These are phyloP conservation scores for Groenewaldozyma sp. DNA, from an alignment of 1,139 yeast genomes.

Conservation along the genomic window DNA sequence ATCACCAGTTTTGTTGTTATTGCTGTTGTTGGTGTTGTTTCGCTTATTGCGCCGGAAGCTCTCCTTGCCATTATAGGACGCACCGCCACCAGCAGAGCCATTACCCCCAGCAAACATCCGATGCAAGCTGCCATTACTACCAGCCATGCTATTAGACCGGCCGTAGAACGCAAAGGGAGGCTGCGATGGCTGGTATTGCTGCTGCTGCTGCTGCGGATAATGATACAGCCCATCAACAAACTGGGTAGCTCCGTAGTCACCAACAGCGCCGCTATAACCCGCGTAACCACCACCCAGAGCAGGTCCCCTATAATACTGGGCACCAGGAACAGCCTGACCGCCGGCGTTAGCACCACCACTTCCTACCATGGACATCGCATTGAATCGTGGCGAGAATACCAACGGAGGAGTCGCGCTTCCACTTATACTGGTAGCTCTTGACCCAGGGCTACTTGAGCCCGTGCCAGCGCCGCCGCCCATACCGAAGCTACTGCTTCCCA, in stretches of 20 bases:
- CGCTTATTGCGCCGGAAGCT: too few species aligned
- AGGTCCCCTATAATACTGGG: constrained; percentile 41
- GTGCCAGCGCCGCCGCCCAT: background rate
- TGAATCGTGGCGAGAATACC: background rate
- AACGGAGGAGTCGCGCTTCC: constrained; percentile 1
- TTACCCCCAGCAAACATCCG: too few species aligned
- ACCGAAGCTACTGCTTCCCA: background rate
- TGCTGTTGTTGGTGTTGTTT: constrained; percentile 7
- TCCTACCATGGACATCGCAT: too few species aligned
- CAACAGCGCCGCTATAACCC: constrained; percentile 28
- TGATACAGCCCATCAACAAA: too few species aligned
- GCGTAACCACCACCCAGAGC: too few species aligned
- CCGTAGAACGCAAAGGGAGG: too few species aligned
- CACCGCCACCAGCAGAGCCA: too few species aligned
- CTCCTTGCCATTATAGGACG: too few species aligned
- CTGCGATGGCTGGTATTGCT: constrained; percentile 2
- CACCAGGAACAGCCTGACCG: too few species aligned
- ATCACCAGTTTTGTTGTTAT: constrained; percentile 43
- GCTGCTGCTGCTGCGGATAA: constrained; percentile 4
- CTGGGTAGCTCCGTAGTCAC: too few species aligned
- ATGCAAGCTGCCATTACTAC: background rate
- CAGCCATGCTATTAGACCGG: too few species aligned
- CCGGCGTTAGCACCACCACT: too few species aligned
- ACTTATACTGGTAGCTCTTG: constrained; percentile 30
- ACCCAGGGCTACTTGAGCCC: constrained; percentile 4